Conservation (phyloP, 2,329 filamentous ascomycete genomes). For the Endothia cerciana region DNA sequence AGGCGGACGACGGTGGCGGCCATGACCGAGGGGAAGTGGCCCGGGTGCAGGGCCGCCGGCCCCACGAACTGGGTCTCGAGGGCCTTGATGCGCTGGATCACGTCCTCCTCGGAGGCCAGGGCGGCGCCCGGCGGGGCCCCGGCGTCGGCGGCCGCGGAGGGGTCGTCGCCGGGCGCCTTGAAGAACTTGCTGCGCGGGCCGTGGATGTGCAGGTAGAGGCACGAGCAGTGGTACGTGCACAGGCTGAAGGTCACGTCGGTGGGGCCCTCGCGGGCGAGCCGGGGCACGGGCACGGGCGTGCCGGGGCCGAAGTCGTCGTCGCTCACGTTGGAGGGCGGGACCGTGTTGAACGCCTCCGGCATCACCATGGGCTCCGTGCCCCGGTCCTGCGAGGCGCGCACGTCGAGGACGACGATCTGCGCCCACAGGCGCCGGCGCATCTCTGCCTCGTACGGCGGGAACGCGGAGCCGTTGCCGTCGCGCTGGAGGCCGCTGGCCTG, state of each 20-base stretch:
- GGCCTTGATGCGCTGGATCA: constrained; percentile 43
- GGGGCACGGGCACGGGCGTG: constrained; percentile 39
- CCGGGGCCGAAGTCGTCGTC: constrained; percentile 53
- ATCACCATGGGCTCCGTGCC: constrained; percentile 52
- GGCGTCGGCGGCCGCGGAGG: not conserved
- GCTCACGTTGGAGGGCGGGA: constrained; percentile 56
- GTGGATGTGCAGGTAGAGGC: constrained; percentile 44
- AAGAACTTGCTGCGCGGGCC: constrained; percentile 37
- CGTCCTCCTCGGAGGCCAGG: constrained; percentile 43
- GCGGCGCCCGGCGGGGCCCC: constrained; percentile 15
- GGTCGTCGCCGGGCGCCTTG: constrained; percentile 17
- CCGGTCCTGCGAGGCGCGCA: constrained; percentile 57
- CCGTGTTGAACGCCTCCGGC: constrained; percentile 49
- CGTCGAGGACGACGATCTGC: constrained; percentile 65
- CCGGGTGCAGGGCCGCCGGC: constrained; percentile 36
- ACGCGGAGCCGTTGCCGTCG: constrained; percentile 43
- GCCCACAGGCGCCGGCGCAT: constrained; percentile 65
- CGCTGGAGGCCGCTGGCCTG: constrained; percentile 48
- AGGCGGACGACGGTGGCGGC: constrained; percentile 47
- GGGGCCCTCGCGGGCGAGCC: constrained; percentile 37
- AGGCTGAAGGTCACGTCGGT: constrained; percentile 47
- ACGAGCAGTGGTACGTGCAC: constrained; percentile 45
- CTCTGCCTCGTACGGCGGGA: constrained; percentile 58
- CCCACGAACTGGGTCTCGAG: constrained; percentile 47
- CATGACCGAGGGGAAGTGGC: constrained; percentile 41